These are phyloP conservation scores for Plantago major DNA, from an alignment of 257 asterid species.

Conservation along the genomic window DNA sequence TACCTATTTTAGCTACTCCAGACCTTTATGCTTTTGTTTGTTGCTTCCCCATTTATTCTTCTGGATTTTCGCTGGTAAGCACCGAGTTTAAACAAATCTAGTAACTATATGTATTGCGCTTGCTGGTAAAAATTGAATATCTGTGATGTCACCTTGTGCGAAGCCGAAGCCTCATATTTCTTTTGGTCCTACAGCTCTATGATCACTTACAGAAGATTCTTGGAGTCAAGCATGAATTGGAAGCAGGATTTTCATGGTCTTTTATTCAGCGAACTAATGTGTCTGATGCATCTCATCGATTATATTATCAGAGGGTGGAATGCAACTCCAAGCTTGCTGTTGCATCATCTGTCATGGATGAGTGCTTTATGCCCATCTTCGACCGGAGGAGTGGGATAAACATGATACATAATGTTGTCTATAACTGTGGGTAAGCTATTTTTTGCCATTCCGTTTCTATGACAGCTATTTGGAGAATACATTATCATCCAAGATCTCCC, in stretches of 20 bases:
- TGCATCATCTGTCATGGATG: slow-evolving; percentile 80
- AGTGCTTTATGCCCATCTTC: slow-evolving; percentile 85
- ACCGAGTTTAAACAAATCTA: not conserved
- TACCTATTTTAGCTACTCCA: slow-evolving; percentile 2
- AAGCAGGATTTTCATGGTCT: slow-evolving; percentile 91
- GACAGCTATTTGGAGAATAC: not conserved
- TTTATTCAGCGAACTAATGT: slow-evolving; percentile 69
- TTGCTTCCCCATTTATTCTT: slow-evolving; percentile 12
- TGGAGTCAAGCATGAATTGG: slow-evolving; percentile 86
- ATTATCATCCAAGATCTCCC: not conserved
- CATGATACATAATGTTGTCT: slow-evolving; percentile 71
- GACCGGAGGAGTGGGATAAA: slow-evolving; percentile 90
- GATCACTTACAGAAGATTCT: slow-evolving; percentile 75
- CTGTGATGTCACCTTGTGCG: slow-evolving; percentile 6
- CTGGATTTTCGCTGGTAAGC: not conserved
- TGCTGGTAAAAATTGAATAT: slow-evolving; percentile 5
- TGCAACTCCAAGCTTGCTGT: slow-evolving; percentile 96
- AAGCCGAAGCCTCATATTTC: slow-evolving; percentile 7
- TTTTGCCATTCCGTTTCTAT: slow-evolving; percentile 5
- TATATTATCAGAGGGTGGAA: slow-evolving; percentile 73
- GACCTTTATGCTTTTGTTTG: not conserved
- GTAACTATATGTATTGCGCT: not conserved
- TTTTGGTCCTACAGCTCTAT: slow-evolving; percentile 50
- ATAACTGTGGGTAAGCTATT: slow-evolving; percentile 81
- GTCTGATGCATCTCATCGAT: slow-evolving; percentile 53